Percentiles rank a stretch among this genome's conserved stretches.
Conservation (phyloP, 805 yeast genomes). For the Candida hungchunana region DNA sequence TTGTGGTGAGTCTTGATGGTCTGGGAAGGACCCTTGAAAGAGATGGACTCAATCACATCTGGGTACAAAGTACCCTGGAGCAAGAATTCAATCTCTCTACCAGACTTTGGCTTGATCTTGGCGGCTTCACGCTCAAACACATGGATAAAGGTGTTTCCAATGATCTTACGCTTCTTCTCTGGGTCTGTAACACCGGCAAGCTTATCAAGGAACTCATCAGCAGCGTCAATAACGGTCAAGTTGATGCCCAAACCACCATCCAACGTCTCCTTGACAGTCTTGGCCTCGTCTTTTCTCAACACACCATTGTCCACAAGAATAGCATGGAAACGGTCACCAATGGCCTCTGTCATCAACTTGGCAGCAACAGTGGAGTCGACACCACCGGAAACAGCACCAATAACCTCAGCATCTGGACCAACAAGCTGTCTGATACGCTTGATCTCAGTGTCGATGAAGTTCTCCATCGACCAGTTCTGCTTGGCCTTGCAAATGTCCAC, state of each 20-base stretch:
- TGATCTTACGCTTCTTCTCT: constrained; percentile 97
- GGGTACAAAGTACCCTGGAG: constrained; percentile 98
- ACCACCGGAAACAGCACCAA: constrained; percentile 99
- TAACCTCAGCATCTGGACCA: constrained; percentile 97
- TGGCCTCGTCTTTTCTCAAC: constrained; percentile 92
- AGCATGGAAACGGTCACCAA: constrained; percentile 98
- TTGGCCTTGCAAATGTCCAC: constrained; percentile 80
- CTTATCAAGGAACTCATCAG: constrained; percentile 80
- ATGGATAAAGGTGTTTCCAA: constrained; percentile 95
- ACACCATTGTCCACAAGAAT: constrained; percentile 97
- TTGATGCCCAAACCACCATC: constrained; percentile 93
- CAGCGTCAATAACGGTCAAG: constrained; percentile 90
- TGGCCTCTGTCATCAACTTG: constrained; percentile 95
- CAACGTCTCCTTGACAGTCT: constrained; percentile 79
- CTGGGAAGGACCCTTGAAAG: constrained; percentile 99
- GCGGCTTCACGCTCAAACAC: constrained; percentile 96
- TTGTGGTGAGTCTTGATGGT: constrained; percentile 99
- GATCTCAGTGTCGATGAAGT: constrained; percentile 95
- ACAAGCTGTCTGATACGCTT: constrained; percentile 85
- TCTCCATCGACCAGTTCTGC: constrained; percentile 97
- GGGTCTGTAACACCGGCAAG: constrained; percentile 96
- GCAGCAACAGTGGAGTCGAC: constrained; percentile 99
- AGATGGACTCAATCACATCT: constrained; percentile 96
- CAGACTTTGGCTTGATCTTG: constrained; percentile 82
- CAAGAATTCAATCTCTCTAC: constrained; percentile 85